Conservation (phyloP, 495 filamentous ascomycete species). For the Sporormia fimetaria region DNA sequence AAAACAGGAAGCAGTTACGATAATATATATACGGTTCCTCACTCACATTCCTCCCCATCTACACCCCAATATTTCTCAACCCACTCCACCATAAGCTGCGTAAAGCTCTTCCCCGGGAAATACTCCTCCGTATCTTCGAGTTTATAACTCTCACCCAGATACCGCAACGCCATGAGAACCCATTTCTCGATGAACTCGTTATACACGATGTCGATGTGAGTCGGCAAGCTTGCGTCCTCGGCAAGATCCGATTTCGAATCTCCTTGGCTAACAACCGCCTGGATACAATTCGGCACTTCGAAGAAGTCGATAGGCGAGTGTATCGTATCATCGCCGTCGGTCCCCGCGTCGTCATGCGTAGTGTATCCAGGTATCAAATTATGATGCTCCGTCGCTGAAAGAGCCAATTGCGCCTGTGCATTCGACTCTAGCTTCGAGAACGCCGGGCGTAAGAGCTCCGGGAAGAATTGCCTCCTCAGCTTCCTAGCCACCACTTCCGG, state of each 20-base stretch:
- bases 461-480: too few species aligned
- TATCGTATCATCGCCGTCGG: slow-evolving; percentile 84
- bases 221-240: too few species aligned
- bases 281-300: slow-evolving; percentile 69
- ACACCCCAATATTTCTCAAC: too few species aligned
- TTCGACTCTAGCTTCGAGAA: background rate
- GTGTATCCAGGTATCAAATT: slow-evolving; percentile 70
- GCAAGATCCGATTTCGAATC: slow-evolving; percentile 32
- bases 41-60: too few species aligned
- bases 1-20: too few species aligned
- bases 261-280: slow-evolving; percentile 44
- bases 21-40: too few species aligned
- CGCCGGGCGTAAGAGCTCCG: too few species aligned
- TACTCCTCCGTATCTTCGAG: slow-evolving; percentile 53
- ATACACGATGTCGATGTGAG: slow-evolving; percentile 86
- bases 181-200: slow-evolving; percentile 80
- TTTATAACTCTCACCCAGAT: slow-evolving; percentile 51
- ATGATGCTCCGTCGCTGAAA: slow-evolving; percentile 9
- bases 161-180: slow-evolving; percentile 60
- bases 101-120: slow-evolving; percentile 55
- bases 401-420: slow-evolving; percentile 11
- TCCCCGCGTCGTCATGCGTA: slow-evolving; percentile 70
- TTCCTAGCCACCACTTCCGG: slow-evolving; percentile 1
- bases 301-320: slow-evolving; percentile 67
- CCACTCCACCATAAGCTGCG: too few species aligned